Conservation (phyloP, 78 protist genomes). For the slime mould (Dictyostelium discoideum) region DNA sequence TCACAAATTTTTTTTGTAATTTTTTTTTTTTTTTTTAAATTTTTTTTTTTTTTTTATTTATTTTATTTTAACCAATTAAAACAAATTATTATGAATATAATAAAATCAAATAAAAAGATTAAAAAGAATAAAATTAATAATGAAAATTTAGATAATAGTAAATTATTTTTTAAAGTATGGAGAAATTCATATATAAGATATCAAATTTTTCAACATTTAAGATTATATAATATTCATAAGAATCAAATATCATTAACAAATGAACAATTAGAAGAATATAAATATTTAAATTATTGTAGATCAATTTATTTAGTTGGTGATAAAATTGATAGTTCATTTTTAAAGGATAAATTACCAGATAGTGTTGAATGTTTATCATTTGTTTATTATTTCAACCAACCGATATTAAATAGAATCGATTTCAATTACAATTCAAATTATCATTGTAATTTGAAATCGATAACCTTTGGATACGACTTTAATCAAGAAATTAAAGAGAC, state of each 20-base stretch:
- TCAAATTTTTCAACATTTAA: background rate
- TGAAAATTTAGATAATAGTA: background rate
- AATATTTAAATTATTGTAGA: background rate
- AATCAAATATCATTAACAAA: background rate
- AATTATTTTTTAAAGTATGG: background rate
- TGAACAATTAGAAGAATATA: background rate
- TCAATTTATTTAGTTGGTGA: background rate
- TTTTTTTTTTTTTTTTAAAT: background rate
- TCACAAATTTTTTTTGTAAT: too few relatives aligned
- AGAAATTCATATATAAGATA: background rate
- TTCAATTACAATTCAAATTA: background rate
- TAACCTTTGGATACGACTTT: background rate
- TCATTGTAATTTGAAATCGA: background rate
- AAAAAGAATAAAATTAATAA: too few relatives aligned
- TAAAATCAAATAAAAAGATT: background rate
- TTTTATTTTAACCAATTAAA: too few relatives aligned
- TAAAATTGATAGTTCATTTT: background rate
- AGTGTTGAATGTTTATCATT: background rate
- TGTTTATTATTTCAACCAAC: background rate
- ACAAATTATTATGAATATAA: background rate
- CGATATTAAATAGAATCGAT: background rate
- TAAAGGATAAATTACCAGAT: background rate
- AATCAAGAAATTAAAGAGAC: background rate
- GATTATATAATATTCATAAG: background rate
- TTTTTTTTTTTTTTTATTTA: background rate